Base-by-base conservation (phyloP, 1,284 basidiomycete species). In the Marasmius fiardii region DNA sequence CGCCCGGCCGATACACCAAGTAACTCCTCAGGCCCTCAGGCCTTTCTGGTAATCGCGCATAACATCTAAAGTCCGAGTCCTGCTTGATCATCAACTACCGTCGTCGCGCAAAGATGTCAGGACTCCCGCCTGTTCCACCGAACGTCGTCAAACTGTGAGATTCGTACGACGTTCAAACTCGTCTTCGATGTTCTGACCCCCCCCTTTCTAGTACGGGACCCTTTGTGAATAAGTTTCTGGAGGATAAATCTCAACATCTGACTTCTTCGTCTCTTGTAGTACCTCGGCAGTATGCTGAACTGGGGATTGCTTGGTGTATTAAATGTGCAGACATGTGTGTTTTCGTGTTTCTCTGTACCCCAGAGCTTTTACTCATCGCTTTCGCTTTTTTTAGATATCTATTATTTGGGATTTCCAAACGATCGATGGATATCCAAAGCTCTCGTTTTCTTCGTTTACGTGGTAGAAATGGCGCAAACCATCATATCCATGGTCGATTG, bases 401-500 rank as follows among this genome's bases (percentile, higher is more conserved):
- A 68, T 51, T 65, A 63, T 33, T 45, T 62, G 18, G 61, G 64
- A 2, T 68, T 67, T 41, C 61, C 63, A 11, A 59, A 61, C 23
- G 68, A 70, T 34, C 53, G 52, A 16, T 23, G 41, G 8, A 7
- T 21, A 1, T 60, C 55, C 48, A 63, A 64, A 50, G 23, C 43
- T 14, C 35, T 70, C 6, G 64, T 67, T 3, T 61, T 63, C 41
- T 45, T 54, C 12, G 55, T 67, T 6, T 68, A 61, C 28, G 33
- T 58, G 2, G 41, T 67, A 14, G 68, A 68, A 53, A 20, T 60
- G 0, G 39, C 56, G 1, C 68, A 69, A 45, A 64, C 64, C 1
- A 50, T 63, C 8, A 23, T 70, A 12, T 41, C 63, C 3, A 62
- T 61, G 0, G 61, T 60, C 47, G 68, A 65, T 50, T 63, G 63